Evolutionary conservation across 208 protist species (phyloP), one percentile per base, ranked within the genome.

Genomic region (Lotmaria passim): DNA sequence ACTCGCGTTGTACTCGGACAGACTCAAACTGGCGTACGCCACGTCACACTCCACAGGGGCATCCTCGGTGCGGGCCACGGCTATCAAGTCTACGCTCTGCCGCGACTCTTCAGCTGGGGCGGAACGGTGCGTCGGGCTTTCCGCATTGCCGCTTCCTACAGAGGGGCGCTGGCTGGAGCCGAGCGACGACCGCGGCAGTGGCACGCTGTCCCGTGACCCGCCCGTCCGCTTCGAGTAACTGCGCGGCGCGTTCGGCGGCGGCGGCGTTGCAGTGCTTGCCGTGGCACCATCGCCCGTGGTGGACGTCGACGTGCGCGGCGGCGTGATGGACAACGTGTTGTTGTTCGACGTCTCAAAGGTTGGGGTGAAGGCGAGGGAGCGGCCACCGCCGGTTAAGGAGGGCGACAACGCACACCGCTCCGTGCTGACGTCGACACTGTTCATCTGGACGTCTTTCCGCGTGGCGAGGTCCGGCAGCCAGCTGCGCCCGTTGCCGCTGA

Each of bases 361-460:
- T 3, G 57, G 57, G 2, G 57, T 63, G 57, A 63, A 63, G 38
- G 57, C 41, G 41, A 23, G 19, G 57, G 57, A 63, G 43, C 57
- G 57, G 14, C 57, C 57, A 21, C 43, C 43, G 34, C 38, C 26
- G 3, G 24, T 28, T 6, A 43, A 63, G 0, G 57, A 63, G 17
- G 57, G 57, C 10, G 57, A 63, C n/a, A 51, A 43, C 5, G 57
- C 41, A 23, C 57, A 51, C 0, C 57, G 57, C 57, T 63, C 57
- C 38, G 57, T 28, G 24, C 57, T 63, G n/a, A 38, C 43, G 28
- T 63, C 41, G 7, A 51, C 38, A 28, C 57, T 63, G 41, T 17
- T 51, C 41, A 28, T 26, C 24, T 8, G 14, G 2, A 17, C 26
- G 28, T 63, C 57, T n/a, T 63, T 63, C 3, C 57, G 57, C 11